phyloP scores from a whole-genome alignment of 2,329 filamentous ascomycete species.

The Fonsecaea pedrosoi region DNA sequence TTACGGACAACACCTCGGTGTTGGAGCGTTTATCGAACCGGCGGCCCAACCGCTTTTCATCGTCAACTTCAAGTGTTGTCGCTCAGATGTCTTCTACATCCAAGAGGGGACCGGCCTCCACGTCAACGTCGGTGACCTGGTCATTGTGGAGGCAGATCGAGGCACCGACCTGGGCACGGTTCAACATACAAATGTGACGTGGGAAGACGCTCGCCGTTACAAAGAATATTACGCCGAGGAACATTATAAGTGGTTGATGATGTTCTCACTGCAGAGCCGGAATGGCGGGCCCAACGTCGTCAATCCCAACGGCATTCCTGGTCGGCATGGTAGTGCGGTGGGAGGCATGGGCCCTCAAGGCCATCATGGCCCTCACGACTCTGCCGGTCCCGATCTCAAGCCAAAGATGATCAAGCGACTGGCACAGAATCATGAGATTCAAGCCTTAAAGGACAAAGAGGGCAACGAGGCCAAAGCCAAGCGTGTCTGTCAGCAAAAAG shows the following conservation, averaged over 20 bases:
- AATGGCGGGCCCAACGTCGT: slow-evolving; percentile 51
- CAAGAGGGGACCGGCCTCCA: slow-evolving; percentile 93
- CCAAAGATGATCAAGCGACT: slow-evolving; percentile 97
- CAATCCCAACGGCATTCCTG: slow-evolving; percentile 62
- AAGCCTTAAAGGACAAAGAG: slow-evolving; percentile 90
- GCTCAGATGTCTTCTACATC: slow-evolving; percentile 95
- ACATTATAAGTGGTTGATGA: slow-evolving; percentile 98
- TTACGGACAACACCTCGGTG: slow-evolving; percentile 37
- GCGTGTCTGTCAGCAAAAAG: slow-evolving; percentile 94
- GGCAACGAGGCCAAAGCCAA: slow-evolving; percentile 98
- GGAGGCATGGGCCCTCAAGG: slow-evolving; percentile 79
- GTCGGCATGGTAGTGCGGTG: slow-evolving; percentile 72
- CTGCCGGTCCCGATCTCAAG: slow-evolving; percentile 77
- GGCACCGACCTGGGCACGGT: slow-evolving; percentile 95
- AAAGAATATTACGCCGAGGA: slow-evolving; percentile 93
- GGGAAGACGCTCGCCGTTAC: slow-evolving; percentile 83
- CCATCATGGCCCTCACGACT: slow-evolving; percentile 75
- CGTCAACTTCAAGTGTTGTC: slow-evolving; percentile 94
- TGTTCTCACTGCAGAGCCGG: slow-evolving; percentile 83
- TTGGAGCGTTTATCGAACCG: slow-evolving; percentile 39
- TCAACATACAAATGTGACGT: slow-evolving; percentile 83
- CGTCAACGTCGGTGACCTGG: slow-evolving; percentile 88
- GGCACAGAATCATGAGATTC: slow-evolving; percentile 88
- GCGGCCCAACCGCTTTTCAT: slow-evolving; percentile 79
- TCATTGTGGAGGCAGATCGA: slow-evolving; percentile 96